A percentile compares a stretch with the other conserved stretches of the same genome.
phyloP scores from a whole-genome alignment of 495 filamentous ascomycete genomes.

The Aspergillus coremiiformis region DNA sequence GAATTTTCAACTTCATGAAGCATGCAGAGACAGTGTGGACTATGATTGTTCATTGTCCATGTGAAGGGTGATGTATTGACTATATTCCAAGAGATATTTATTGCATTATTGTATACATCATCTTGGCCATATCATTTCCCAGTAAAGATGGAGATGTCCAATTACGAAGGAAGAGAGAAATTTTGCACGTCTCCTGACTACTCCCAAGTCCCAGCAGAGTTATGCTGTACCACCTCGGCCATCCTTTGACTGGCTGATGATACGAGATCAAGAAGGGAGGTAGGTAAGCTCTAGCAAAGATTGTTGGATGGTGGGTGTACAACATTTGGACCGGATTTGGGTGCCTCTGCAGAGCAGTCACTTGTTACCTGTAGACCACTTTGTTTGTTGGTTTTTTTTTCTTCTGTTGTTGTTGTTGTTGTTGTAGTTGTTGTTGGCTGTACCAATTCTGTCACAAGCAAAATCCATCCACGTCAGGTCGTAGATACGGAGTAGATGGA shows the following conservation, averaged over 20 bases:
- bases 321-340: not conserved
- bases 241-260: constrained; percentile 1
- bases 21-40: not conserved
- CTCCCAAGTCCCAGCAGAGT: not conserved
- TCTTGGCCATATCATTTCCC: not conserved
- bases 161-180: not conserved
- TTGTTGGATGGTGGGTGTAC: not conserved
- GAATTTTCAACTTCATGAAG: not conserved
- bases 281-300: not conserved
- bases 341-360: not conserved
- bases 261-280: not conserved
- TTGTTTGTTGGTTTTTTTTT: too few relatives aligned
- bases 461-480: not conserved
- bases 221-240: not conserved
- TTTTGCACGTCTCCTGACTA: constrained; percentile 1
- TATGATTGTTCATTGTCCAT: not conserved
- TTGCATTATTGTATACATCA: not conserved
- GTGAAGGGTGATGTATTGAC: not conserved
- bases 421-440: not conserved
- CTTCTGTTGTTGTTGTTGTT: not conserved
- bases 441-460: not conserved
- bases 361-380: not conserved
- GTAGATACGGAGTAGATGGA: not conserved
- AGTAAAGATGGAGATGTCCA: not conserved
- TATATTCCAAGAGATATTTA: not conserved